Evolutionary conservation across 306 rosid species (phyloP), one percentile per base, ranked within the genome.

Genomic region (Dryas drummondii): DNA sequence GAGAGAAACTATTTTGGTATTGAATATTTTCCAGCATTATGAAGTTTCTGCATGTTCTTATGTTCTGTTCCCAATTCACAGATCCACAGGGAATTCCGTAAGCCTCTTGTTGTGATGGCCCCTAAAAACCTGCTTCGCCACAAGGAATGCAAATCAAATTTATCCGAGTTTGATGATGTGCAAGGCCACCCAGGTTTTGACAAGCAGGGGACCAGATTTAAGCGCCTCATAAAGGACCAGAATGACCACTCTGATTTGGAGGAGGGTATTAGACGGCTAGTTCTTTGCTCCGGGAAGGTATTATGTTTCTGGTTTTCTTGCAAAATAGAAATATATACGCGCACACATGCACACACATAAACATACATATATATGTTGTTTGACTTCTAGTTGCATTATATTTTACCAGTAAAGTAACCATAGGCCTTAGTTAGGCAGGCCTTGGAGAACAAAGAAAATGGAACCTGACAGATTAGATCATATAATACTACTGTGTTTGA

Each of bases 151-250:
- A 89, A 85, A 82, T 96, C 99, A 73, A 92, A 92, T 79, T 77
- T 96, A 73, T 92, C 98, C 0, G 98, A 96, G 86, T 96, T 96
- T 70, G 99, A 96, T 84, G 99, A 96, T 83, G 98, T 92, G 71
- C 89, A 89, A 90, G 99, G 99, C 72, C 99, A 96, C 81, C 90
- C 97, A 55, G 99, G 99, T 80, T 96, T 96, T 79, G 99, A 94
- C 89, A 90, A 94, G 77, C 97, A 94, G 80, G 99, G 99, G 64
- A 94, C 99, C 78, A 84, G 97, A 88, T 94, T 94, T 84, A 96
- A 96, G 84, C 99, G 97, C 41, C 94, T 96, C 67, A 90, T 96
- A 44, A 90, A 92, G 82, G 99, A 96, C 82, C 96, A 83, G 86
- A 92, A 96, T 76, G 40, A 40, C 54, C 98, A 89, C 81, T 85